Evolutionary conservation across 2,329 filamentous ascomycete species (phyloP).

Genomic region (Elsinoe batatas): DNA sequence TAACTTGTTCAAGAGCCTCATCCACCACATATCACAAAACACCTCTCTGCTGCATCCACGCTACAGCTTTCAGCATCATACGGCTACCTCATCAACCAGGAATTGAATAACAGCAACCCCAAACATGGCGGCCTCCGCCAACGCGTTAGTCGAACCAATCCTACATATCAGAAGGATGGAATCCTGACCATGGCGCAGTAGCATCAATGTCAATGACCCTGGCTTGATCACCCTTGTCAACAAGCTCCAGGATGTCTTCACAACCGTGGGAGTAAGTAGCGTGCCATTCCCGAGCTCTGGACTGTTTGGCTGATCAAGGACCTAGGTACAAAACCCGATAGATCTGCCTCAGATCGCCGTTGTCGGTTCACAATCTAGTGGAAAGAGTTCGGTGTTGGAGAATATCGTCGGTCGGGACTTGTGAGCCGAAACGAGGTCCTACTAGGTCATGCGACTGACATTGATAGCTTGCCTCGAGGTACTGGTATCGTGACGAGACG

Average conservation of each 20-base stretch:
- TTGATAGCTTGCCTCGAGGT: conserved; percentile 76
- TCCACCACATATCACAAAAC: background rate
- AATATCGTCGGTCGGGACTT: conserved; percentile 99
- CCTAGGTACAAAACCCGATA: conserved; percentile 91
- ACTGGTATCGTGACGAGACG: conserved; percentile 94
- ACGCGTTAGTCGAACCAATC: conserved; percentile 13
- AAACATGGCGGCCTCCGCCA: conserved; percentile 17
- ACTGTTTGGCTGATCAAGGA: background rate
- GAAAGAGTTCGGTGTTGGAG: conserved; percentile 97
- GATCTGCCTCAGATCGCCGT: conserved; percentile 97
- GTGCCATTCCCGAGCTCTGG: background rate
- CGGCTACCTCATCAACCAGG: background rate
- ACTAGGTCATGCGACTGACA: conserved; percentile 18
- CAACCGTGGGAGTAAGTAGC: conserved; percentile 71
- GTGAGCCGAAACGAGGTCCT: conserved; percentile 45
- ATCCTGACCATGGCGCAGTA: conserved; percentile 26
- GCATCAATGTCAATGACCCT: conserved; percentile 63
- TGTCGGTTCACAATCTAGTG: conserved; percentile 95
- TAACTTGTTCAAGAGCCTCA: background rate
- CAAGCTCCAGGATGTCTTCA: conserved; percentile 98
- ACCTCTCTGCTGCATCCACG: background rate
- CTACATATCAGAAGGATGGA: background rate
- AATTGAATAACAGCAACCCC: conserved; percentile 10
- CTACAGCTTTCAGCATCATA: background rate
- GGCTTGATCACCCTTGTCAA: conserved; percentile 77